Base-by-base conservation (phyloP, 129 eudicot genomes). In the Deinandra increscens region DNA sequence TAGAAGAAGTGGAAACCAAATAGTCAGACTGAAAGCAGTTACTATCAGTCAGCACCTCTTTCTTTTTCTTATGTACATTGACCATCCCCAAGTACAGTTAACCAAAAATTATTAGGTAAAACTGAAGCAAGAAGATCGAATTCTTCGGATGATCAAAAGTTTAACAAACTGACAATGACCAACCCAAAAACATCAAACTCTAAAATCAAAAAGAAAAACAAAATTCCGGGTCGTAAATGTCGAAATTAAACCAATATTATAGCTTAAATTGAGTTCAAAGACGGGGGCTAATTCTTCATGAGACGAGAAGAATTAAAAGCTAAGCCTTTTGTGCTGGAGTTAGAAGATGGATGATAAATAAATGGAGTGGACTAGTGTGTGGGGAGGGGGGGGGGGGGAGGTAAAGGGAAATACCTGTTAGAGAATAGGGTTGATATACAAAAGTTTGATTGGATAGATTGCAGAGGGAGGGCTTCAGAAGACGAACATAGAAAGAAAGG, bases 381-480 rank as follows among this genome's bases (percentile, higher is more conserved):
- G n/a, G n/a, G n/a, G n/a, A n/a, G n/a, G n/a, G n/a, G n/a, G n/a
- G n/a, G 31, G 64, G 74, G 78, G 77, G 7, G 82, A 48, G 66
- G 64, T 12, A 55, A 78, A 78, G 42, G 18, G 78, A 12, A 22
- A 72, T 73, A 79, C 83, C 83, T 79, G 66, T 15, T 59, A 79
- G 66, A 76, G 81, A 69, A 60, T 72, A 79, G 82, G 78, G 82
- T 73, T 41, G 53, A 66, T 66, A 59, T 48, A 44, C 26, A 71
- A 79, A 74, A 69, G 41, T 59, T 66, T 66, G 59, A 38, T 12
- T 18, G 31, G 33, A 26, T 1, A 77, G 51, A 14, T 64, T 78
- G 73, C 46, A 13, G 76, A 54, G 34, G 69, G 80, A 78, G 83
- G 78, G n/a, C n/a, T 79, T 60, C 75, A 76, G 75, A 69, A 48